Evolutionary conservation across 306 rosid genomes (phyloP).

Genomic region (Morella rubra): DNA sequence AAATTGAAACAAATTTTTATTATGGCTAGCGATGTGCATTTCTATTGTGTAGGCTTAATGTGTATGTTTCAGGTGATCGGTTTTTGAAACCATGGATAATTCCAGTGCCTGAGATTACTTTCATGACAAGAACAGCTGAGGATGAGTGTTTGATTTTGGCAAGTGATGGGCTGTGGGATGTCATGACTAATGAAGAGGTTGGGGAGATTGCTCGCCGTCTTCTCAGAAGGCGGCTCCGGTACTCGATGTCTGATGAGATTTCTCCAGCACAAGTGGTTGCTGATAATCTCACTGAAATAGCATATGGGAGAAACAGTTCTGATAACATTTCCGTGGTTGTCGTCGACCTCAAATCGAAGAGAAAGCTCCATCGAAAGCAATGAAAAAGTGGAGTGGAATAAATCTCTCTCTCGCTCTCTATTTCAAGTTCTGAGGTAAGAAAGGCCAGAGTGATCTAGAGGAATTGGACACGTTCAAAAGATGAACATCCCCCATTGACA

Average conservation of each 20-base stretch:
- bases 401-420: slow-evolving; percentile 17
- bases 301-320: slow-evolving; percentile 58
- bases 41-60: not conserved
- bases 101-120: slow-evolving; percentile 75
- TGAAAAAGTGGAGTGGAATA: slow-evolving; percentile 7
- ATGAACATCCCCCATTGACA: slow-evolving; percentile 1
- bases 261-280: slow-evolving; percentile 72
- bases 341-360: slow-evolving; percentile 71
- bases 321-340: slow-evolving; percentile 81
- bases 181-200: slow-evolving; percentile 75
- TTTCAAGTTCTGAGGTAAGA: slow-evolving; percentile 14
- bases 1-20: not conserved
- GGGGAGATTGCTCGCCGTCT: slow-evolving; percentile 71
- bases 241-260: slow-evolving; percentile 34
- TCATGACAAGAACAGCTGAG: slow-evolving; percentile 63
- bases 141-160: slow-evolving; percentile 81
- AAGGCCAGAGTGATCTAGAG: slow-evolving; percentile 23
- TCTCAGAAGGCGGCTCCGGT: slow-evolving; percentile 62
- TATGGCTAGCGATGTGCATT: not conserved
- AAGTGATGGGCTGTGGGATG: slow-evolving; percentile 92
- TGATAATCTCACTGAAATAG: slow-evolving; percentile 68
- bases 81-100: slow-evolving; percentile 85
- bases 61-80: slow-evolving; percentile 63
- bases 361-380: slow-evolving; percentile 58
- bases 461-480: slow-evolving; percentile 20